A percentile compares a stretch with the other conserved stretches of the same genome.
phyloP scores from a whole-genome alignment of 1,284 basidiomycete species.

The Boletellus sp. region DNA sequence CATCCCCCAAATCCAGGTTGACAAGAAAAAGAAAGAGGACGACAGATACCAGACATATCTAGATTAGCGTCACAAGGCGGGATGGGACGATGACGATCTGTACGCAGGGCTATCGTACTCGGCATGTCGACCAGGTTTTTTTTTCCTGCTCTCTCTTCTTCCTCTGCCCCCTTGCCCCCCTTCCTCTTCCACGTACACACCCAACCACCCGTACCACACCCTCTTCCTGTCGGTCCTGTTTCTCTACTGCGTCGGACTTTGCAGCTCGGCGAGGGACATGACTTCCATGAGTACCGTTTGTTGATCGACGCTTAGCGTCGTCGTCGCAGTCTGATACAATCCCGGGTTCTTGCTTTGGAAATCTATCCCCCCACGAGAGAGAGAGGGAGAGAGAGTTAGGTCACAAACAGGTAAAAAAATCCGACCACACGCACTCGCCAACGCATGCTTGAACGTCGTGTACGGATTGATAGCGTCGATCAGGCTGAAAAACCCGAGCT shows the following conservation, averaged over 20 bases:
- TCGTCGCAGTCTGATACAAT: conserved; percentile 69
- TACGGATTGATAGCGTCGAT: conserved; percentile 74
- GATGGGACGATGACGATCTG: no score
- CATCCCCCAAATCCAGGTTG: no score
- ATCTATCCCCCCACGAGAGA: conserved; percentile 36
- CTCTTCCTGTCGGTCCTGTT: neutral
- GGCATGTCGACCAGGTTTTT: no score
- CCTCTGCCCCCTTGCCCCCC: no score
- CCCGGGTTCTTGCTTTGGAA: conserved; percentile 70
- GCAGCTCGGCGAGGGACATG: conserved; percentile 43
- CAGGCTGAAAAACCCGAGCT: conserved; percentile 76
- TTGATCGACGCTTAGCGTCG: conserved; percentile 64
- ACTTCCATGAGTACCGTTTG: conserved; percentile 79
- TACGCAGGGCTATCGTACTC: no score
- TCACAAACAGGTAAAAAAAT: neutral
- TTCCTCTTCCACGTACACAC: no score
- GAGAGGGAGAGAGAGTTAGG: neutral
- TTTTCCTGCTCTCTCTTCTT: no score
- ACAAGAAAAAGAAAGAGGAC: no score
- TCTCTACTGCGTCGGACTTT: conserved; percentile 10
- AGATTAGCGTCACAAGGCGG: no score
- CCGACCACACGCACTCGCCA: conserved; percentile 50
- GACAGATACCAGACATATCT: no score
- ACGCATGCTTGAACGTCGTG: conserved; percentile 66
- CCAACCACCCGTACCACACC: no score